Evolutionary conservation across 257 asterid genomes (phyloP), one percentile per base, ranked within the genome.

Genomic region (Mentha longifolia): DNA sequence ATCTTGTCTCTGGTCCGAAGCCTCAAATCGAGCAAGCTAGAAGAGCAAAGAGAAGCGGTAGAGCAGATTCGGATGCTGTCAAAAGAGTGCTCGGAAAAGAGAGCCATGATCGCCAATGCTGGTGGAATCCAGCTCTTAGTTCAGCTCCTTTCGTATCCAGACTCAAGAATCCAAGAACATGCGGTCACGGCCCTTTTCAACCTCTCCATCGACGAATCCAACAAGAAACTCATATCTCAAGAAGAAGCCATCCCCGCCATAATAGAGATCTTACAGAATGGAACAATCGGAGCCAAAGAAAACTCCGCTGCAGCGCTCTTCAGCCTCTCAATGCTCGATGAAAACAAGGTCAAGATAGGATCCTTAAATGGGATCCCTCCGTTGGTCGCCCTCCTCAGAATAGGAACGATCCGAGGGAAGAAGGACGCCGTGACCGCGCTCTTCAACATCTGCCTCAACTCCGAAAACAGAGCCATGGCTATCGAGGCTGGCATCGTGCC

Each of bases 241-340:
- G 90, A 86, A 58, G 80, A 82, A 2, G 84, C 96, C 2, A 81
- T 93, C 13, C 89, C 91, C 0, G 82, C 89, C 11, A 87, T 91
- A 46, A 82, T 93, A 7, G 96, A 91, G 68, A 81, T 91, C 19
- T 39, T 92, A 67, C 73, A 82, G 46, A 82, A 71, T 0, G 98
- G 98, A 22, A 81, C 78, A 0, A 16, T 70, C 3, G 88, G 84
- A 10, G 98, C 94, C 30, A 84, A 83, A 73, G 96, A 92, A 75
- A 92, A 92, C 47, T 85, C 96, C 0, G 97, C 97, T 2, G 98
- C 98, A 25, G 88, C 97, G 2, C 75, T 93, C 56, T 93, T 91
- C 74, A 86, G 97, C 82, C 60, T 93, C 47, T 93, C 98, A 10
- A 89, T 89, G 96, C 87, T 91, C 10, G 85, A 91, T 41, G 97